A percentile compares a stretch with the other conserved stretches of the same genome.
These are phyloP conservation scores for Phaeophleospora eucalypticola DNA, from an alignment of 2,329 filamentous ascomycete genomes.

Conservation along the genomic window DNA sequence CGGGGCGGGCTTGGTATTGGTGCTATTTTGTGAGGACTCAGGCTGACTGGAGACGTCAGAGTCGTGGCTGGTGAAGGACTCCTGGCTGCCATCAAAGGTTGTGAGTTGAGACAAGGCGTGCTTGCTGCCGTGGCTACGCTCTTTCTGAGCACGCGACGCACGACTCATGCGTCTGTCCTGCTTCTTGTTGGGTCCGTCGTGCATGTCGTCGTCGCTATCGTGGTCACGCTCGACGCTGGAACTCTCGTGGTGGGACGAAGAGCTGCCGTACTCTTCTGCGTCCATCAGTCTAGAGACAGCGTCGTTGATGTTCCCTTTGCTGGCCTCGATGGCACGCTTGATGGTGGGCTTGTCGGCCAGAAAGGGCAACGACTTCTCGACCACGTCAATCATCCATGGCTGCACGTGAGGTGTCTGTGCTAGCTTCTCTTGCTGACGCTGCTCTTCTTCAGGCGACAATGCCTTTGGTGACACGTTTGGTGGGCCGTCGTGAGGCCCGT, in stretches of 20 bases:
- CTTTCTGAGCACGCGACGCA: conserved; percentile 37
- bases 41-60: conserved; percentile 31
- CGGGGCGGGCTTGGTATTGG: conserved; percentile 16
- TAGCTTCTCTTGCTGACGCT: conserved; percentile 35
- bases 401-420: conserved; percentile 41
- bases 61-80: conserved; percentile 32
- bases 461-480: conserved; percentile 44
- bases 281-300: conserved; percentile 52
- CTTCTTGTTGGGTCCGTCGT: conserved; percentile 51
- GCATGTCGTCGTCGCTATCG: conserved; percentile 48
- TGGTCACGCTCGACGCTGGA: conserved; percentile 51
- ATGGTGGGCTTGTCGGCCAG: conserved; percentile 49
- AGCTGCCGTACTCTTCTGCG: conserved; percentile 41
- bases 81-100: conserved; percentile 32
- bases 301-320: conserved; percentile 51
- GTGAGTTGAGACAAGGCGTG: conserved; percentile 31
- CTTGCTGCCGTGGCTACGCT: conserved; percentile 24
- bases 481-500: conserved; percentile 55
- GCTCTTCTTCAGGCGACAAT: conserved; percentile 40
- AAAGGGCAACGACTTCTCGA: conserved; percentile 50
- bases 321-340: conserved; percentile 50
- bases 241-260: conserved; percentile 42
- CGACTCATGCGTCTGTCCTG: conserved; percentile 45
- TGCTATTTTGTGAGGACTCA: conserved; percentile 25
- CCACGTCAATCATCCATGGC: conserved; percentile 54